Percentiles rank a stretch among this genome's conserved stretches.
These are phyloP conservation scores for Carallia pectinifolia DNA, from an alignment of 345 rosid species.

Conservation along the genomic window DNA sequence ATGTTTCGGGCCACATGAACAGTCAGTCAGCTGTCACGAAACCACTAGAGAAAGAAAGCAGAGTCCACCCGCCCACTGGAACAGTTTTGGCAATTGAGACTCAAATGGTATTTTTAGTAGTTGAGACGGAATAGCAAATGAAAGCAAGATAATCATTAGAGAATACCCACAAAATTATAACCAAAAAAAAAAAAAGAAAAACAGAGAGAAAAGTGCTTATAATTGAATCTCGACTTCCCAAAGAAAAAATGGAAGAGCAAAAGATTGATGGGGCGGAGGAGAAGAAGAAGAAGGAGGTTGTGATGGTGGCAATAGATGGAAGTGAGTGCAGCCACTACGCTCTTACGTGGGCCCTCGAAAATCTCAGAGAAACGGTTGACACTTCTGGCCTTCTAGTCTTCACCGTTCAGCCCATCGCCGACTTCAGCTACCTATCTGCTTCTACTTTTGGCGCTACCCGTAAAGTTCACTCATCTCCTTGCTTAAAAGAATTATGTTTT, in stretches of 20 bases:
- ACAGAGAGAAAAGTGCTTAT: no score
- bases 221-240: not conserved
- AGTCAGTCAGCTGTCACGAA: no score
- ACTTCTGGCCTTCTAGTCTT: conserved; percentile 54
- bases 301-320: conserved; percentile 78
- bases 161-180: no score
- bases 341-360: conserved; percentile 54
- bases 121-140: no score
- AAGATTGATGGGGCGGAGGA: conserved; percentile 34
- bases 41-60: no score
- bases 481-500: not conserved
- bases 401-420: conserved; percentile 44
- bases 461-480: conserved; percentile 14
- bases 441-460: conserved; percentile 56
- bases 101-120: no score
- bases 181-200: no score
- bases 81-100: no score
- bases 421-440: conserved; percentile 49
- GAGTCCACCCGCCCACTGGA: no score
- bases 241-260: conserved; percentile 25
- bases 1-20: no score
- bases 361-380: conserved; percentile 40
- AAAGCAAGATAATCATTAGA: no score
- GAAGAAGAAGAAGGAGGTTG: conserved; percentile 61
- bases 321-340: conserved; percentile 71